These are phyloP conservation scores for Glycine tomentella DNA, from an alignment of 306 rosid species.

Conservation along the genomic window DNA sequence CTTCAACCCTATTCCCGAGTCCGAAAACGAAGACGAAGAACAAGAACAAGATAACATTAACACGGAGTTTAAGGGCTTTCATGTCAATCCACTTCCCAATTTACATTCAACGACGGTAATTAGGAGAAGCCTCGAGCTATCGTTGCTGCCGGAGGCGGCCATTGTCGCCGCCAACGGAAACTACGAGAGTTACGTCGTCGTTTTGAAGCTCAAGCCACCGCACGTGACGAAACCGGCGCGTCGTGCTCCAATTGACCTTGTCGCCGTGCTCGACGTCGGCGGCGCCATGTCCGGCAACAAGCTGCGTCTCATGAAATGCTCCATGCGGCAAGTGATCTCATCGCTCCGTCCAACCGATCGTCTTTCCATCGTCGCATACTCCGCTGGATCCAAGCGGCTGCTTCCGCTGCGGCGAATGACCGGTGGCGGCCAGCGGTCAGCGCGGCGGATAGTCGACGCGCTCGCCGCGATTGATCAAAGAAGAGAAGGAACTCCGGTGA, in stretches of 20 bases:
- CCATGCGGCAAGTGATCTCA: constrained; percentile 70
- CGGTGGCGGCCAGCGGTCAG: constrained; percentile 70
- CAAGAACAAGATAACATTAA: constrained; percentile 31
- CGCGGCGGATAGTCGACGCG: constrained; percentile 61
- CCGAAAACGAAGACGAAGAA: constrained; percentile 68
- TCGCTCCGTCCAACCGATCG: constrained; percentile 77
- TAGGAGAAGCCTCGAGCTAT: constrained; percentile 55
- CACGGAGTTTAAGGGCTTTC: constrained; percentile 72
- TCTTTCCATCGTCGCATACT: constrained; percentile 85
- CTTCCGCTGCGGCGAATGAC: constrained; percentile 77
- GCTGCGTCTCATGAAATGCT: constrained; percentile 73
- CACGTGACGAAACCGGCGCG: constrained; percentile 28
- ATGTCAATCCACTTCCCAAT: constrained; percentile 46
- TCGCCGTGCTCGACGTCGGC: constrained; percentile 78
- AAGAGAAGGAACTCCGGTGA: constrained; percentile 55
- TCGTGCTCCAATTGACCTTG: constrained; percentile 79
- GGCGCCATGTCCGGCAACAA: constrained; percentile 53
- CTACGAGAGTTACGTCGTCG: constrained; percentile 74
- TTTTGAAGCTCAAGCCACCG: constrained; percentile 73
- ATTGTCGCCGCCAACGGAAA: constrained; percentile 70
- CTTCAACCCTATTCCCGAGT: constrained; percentile 92
- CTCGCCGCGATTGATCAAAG: constrained; percentile 59
- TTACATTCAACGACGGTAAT: constrained; percentile 39
- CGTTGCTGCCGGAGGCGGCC: constrained; percentile 76
- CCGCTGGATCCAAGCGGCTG: constrained; percentile 79